Evolutionary conservation across 1,284 basidiomycete species (phyloP), one percentile per base, ranked within the genome.

Genomic region (Gymnopus androsaceus): DNA sequence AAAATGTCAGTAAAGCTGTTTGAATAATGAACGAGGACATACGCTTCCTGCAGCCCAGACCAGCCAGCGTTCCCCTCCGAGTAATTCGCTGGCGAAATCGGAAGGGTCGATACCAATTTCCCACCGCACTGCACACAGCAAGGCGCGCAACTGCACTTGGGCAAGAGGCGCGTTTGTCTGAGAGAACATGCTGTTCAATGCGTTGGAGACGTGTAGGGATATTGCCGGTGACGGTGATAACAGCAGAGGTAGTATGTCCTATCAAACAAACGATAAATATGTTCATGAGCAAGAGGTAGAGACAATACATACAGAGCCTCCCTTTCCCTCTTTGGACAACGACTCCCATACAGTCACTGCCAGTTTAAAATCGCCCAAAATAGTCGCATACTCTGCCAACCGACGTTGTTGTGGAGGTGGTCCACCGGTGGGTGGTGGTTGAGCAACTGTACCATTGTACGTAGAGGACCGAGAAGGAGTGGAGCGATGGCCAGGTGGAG

Each of bases 371-470:
- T 99, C 96, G 1, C 93, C 88, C 0, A 98, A 75, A 63, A 96
- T 88, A 47, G 97, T 97, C 1, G 94, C 89, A 71, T 98, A 95
- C 69, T 99, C 97, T 8, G 95, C 96, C 2, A 99, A 76, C n/a
- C 96, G 82, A 50, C 88, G 79, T 59, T 87, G 85, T 63, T 89
- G 89, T n/a, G 84, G 78, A 8, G 83, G 80, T 27, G 76, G 80
- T 54, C 68, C 65, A 11, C n/a, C n/a, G n/a, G 72, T 31, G 27
- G 38, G 25, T 14, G 42, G 36, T 14, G 25, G 15, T 31, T 28
- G 51, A 46, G 57, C 21, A 14, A 55, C 5, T 27, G 58, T 27
- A 8, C 57, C 62, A 25, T 41, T 61, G 44, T 70, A 65, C 30
- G 66, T 70, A 47, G 71, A 73, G 6, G 79, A 69, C 33, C 81